A percentile compares a stretch with the other conserved stretches of the same genome.
These are phyloP conservation scores for Porphyrellus cyaneotinctus DNA, from an alignment of 768 basidiomycete genomes.

Conservation along the genomic window DNA sequence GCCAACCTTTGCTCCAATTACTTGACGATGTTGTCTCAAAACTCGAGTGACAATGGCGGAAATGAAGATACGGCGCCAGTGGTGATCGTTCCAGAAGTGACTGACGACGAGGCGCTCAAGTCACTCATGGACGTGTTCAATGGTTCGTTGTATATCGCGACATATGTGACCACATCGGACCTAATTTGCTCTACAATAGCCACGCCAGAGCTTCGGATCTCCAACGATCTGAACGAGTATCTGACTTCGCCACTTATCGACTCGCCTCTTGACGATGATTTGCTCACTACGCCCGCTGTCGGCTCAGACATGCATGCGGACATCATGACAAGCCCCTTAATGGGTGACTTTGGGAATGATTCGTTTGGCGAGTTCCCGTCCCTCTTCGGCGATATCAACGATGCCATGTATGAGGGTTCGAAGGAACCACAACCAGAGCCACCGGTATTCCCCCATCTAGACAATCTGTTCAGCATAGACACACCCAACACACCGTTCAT, in stretches of 20 bases:
- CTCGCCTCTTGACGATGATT: slow-evolving; percentile 43
- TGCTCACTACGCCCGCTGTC: slow-evolving; percentile 42
- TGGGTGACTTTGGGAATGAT: slow-evolving; percentile 34
- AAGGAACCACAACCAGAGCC: slow-evolving; percentile 13
- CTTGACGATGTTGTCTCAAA: slow-evolving; percentile 61
- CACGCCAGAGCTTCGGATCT: slow-evolving; percentile 38
- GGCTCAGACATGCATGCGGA: slow-evolving; percentile 36
- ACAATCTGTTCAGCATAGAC: slow-evolving; percentile 40
- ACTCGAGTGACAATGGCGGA: slow-evolving; percentile 38
- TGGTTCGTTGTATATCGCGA: slow-evolving; percentile 24
- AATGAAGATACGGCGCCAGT: slow-evolving; percentile 28
- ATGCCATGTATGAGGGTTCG: slow-evolving; percentile 11
- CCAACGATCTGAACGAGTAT: slow-evolving; percentile 39
- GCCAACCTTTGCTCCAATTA: slow-evolving; percentile 54
- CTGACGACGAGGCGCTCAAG: slow-evolving; percentile 32
- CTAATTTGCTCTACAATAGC: slow-evolving; percentile 18
- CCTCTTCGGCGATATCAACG: slow-evolving; percentile 28
- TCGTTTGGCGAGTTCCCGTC: slow-evolving; percentile 32
- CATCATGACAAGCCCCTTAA: slow-evolving; percentile 40
- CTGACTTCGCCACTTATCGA: slow-evolving; percentile 47
- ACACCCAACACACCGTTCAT: slow-evolving; percentile 51
- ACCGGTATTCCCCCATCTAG: slow-evolving; percentile 21
- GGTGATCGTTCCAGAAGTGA: slow-evolving; percentile 17
- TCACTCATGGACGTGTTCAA: slow-evolving; percentile 39
- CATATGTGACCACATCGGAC: fast-evolving